Percentiles rank a stretch among this genome's conserved stretches.
Evolutionary conservation across 2,329 filamentous ascomycete genomes (phyloP).

Genomic region (Aspergillus sp.): DNA sequence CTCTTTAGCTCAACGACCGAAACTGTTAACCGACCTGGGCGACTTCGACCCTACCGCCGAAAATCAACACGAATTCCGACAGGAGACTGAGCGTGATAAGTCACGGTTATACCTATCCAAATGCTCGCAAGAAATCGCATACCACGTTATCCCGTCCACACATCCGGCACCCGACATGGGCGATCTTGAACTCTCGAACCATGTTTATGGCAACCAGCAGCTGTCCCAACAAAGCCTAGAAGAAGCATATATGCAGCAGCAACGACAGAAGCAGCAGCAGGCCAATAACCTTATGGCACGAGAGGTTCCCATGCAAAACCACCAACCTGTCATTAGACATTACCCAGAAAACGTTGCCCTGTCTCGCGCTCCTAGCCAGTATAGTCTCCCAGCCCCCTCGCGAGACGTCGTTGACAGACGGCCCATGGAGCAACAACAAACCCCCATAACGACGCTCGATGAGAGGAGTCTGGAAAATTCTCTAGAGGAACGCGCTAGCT

Average conservation of each 20-base stretch:
- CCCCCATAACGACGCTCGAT: slow-evolving; percentile 58
- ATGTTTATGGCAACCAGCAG: slow-evolving; percentile 53
- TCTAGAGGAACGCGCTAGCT: slow-evolving; percentile 61
- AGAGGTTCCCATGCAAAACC: slow-evolving; percentile 60
- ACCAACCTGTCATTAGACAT: slow-evolving; percentile 62
- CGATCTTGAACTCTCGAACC: slow-evolving; percentile 48
- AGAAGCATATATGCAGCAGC: slow-evolving; percentile 62
- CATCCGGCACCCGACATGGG: slow-evolving; percentile 61
- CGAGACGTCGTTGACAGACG: slow-evolving; percentile 49
- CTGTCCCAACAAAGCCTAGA: slow-evolving; percentile 62
- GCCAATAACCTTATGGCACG: slow-evolving; percentile 51
- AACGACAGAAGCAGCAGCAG: slow-evolving; percentile 55
- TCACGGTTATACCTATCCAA: slow-evolving; percentile 67
- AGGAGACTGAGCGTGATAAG: slow-evolving; percentile 65
- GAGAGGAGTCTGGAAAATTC: slow-evolving; percentile 54
- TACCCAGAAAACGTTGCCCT: slow-evolving; percentile 47
- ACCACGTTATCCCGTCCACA: slow-evolving; percentile 67
- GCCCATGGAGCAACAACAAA: slow-evolving; percentile 47
- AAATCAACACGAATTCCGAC: slow-evolving; percentile 54
- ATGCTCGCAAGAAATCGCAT: slow-evolving; percentile 70
- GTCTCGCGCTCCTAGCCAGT: slow-evolving; percentile 47
- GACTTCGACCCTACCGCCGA: slow-evolving; percentile 51
- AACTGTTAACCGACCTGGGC: slow-evolving; percentile 56
- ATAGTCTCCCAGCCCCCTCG: slow-evolving; percentile 44
- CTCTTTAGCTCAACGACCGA: slow-evolving; percentile 47